Evolutionary conservation across 2,329 filamentous ascomycete genomes (phyloP).

Genomic region (Trichoderma harzianum): DNA sequence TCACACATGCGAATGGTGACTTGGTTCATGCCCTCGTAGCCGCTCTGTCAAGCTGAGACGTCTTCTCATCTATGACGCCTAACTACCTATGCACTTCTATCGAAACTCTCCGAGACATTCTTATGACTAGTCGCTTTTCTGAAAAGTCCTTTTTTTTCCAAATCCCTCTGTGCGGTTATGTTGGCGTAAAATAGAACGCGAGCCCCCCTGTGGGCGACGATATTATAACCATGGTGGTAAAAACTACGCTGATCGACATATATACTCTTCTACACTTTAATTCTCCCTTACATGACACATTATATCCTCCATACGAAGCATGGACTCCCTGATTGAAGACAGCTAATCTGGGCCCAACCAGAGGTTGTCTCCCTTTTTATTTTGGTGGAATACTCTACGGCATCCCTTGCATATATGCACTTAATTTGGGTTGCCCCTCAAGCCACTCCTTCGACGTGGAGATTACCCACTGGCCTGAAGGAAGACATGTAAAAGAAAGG

Average conservation of each 20-base stretch:
- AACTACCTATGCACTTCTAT: not conserved
- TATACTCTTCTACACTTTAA: not conserved
- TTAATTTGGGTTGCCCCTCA: not conserved
- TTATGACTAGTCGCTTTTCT: not conserved
- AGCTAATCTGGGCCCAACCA: not conserved
- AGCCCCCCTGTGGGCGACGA: not conserved
- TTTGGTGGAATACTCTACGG: not conserved
- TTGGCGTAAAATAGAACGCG: not conserved
- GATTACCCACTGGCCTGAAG: not conserved
- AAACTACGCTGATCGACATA: not conserved
- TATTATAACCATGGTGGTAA: not conserved
- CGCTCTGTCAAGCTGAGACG: not conserved
- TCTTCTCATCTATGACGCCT: not conserved
- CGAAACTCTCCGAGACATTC: not conserved
- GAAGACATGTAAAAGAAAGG: not conserved
- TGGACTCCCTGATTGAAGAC: not conserved
- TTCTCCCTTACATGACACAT: not conserved
- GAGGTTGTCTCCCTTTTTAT: not conserved
- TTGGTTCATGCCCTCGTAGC: not conserved
- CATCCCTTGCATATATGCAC: not conserved
- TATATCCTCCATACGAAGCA: not conserved
- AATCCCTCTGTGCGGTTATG: rapidly evolving
- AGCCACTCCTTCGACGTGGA: not conserved
- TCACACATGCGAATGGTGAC: not conserved
- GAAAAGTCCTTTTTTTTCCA: not conserved